Evolutionary conservation across 352 stramenopile species (phyloP).

Genomic region (Lagenidium sp.): DNA sequence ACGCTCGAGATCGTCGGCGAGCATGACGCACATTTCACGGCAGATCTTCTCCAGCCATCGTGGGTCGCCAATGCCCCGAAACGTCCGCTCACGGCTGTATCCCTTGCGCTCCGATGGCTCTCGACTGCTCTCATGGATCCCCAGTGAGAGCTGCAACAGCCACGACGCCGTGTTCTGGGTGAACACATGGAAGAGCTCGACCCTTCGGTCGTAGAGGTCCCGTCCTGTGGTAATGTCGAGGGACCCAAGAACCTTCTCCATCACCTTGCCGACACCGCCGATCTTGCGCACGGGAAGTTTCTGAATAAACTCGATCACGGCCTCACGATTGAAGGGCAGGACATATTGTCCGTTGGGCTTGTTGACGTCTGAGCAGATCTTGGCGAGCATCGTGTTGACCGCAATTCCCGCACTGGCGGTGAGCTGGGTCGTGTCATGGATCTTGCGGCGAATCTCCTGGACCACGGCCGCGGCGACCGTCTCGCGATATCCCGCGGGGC

Average conservation of each 20-base stretch:
- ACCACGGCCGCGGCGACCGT: slow-evolving; percentile 57
- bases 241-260: slow-evolving; percentile 87
- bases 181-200: slow-evolving; percentile 56
- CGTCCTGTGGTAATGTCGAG: slow-evolving; percentile 81
- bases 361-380: slow-evolving; percentile 95
- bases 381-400: slow-evolving; percentile 90
- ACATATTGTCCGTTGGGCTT: slow-evolving; percentile 96
- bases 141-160: slow-evolving; percentile 64
- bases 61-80: slow-evolving; percentile 14
- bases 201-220: slow-evolving; percentile 59
- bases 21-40: slow-evolving; percentile 41
- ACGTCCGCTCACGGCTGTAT: slow-evolving; percentile 71
- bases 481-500: slow-evolving; percentile 11
- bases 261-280: slow-evolving; percentile 93
- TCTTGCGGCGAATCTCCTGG: slow-evolving; percentile 72
- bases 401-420: slow-evolving; percentile 92
- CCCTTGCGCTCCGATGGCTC: slow-evolving; percentile 51
- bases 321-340: slow-evolving; percentile 63
- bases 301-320: slow-evolving; percentile 86
- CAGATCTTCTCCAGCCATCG: slow-evolving; percentile 49
- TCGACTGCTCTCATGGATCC: slow-evolving; percentile 22
- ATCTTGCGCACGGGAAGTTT: slow-evolving; percentile 89
- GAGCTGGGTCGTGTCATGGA: slow-evolving; percentile 83
- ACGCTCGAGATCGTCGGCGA: slow-evolving; percentile 44
- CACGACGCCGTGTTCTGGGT: slow-evolving; percentile 55